Evolutionary conservation across 306 rosid genomes (phyloP).

Genomic region (Vicia faba): DNA sequence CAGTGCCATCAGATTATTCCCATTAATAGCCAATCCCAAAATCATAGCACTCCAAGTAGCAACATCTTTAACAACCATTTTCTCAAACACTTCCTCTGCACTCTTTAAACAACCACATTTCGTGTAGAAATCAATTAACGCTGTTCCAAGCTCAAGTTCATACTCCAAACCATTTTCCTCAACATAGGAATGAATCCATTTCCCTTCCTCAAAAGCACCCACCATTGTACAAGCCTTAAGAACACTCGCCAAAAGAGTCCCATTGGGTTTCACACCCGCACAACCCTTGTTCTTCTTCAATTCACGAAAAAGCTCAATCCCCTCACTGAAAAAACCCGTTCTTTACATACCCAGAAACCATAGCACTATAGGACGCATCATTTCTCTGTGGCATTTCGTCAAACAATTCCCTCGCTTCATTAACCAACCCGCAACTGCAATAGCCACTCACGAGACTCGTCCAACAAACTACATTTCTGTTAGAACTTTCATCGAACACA

Average conservation of each 20-base stretch:
- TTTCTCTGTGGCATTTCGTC: constrained; percentile 33
- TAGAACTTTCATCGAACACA: constrained; percentile 44
- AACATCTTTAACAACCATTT: constrained; percentile 39
- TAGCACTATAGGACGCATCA: constrained; percentile 42
- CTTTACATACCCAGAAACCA: constrained; percentile 49
- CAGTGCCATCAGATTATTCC: constrained; percentile 43
- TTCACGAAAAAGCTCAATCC: constrained; percentile 34
- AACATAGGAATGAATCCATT: constrained; percentile 43
- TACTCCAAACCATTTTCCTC: constrained; percentile 37
- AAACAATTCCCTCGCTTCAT: constrained; percentile 38
- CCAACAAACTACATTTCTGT: constrained; percentile 44
- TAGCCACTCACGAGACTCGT: constrained; percentile 44
- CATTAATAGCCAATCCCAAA: constrained; percentile 48
- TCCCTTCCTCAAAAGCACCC: constrained; percentile 49
- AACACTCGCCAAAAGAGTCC: constrained; percentile 38
- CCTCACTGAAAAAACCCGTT: constrained; percentile 45
- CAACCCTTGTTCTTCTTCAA: constrained; percentile 20
- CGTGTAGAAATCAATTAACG: constrained; percentile 43
- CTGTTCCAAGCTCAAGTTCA: constrained; percentile 43
- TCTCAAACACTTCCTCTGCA: constrained; percentile 36
- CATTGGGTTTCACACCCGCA: constrained; percentile 21
- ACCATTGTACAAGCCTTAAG: constrained; percentile 44
- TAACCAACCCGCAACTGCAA: constrained; percentile 37
- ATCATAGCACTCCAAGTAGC: constrained; percentile 55
- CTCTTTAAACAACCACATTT: constrained; percentile 39